Evolutionary conservation across 495 filamentous ascomycete genomes (phyloP).

Genomic region (Beverwykella pulmonaria): DNA sequence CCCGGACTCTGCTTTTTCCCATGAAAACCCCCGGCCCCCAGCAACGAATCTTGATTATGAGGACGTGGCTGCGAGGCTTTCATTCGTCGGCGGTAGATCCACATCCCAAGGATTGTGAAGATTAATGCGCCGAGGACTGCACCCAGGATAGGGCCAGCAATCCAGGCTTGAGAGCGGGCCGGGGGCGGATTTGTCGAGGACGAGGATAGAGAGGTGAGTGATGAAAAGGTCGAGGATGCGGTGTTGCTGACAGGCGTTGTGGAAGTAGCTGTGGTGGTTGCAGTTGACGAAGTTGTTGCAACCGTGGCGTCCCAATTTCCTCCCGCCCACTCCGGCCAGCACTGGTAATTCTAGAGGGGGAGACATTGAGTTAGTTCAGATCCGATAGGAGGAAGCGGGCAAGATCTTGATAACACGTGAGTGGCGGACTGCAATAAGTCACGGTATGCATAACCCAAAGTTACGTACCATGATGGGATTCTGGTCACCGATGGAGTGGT

Average conservation of each 20-base stretch:
- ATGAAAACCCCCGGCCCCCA: not conserved
- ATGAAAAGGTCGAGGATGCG: not conserved
- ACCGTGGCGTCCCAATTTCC: slow-evolving; percentile 11
- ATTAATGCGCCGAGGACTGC: not conserved
- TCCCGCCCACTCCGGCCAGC: slow-evolving; percentile 5
- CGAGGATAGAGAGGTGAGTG: not conserved
- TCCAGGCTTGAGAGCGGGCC: slow-evolving; percentile 6
- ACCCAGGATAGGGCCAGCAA: slow-evolving; percentile 10
- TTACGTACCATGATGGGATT: slow-evolving; percentile 5
- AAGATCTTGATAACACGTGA: too few relatives aligned
- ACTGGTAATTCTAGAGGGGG: slow-evolving; percentile 1
- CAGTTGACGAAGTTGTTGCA: not conserved
- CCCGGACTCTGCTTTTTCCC: not conserved
- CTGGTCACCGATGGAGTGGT: slow-evolving; percentile 8
- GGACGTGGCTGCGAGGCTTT: not conserved
- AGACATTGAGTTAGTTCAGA: too few relatives aligned
- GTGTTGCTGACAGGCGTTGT: not conserved
- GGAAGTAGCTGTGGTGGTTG: not conserved
- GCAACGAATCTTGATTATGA: not conserved
- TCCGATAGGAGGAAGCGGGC: too few relatives aligned
- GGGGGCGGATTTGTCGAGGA: not conserved
- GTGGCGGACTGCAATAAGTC: too few relatives aligned
- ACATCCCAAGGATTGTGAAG: slow-evolving; percentile 6
- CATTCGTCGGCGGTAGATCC: not conserved
- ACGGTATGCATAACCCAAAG: too few relatives aligned